phyloP scores from a whole-genome alignment of 2,329 filamentous ascomycete species.

The Fusarium staphyleae region DNA sequence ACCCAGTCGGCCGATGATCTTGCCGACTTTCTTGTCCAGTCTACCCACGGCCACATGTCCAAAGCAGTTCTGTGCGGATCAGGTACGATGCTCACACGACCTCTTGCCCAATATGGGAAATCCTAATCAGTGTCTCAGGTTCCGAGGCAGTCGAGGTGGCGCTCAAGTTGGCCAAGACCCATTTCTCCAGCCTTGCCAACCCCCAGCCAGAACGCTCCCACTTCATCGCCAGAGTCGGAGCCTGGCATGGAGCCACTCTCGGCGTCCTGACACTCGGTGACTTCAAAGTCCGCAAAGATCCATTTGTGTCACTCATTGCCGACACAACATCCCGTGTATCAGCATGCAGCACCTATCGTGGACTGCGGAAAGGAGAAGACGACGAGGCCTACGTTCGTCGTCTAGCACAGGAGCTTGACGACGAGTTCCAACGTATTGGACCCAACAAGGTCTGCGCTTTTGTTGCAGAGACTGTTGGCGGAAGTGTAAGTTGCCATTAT shows the following conservation, averaged over 20 bases:
- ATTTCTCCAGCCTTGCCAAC: conserved; percentile 27
- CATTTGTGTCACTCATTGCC: conserved; percentile 26
- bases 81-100: conserved; percentile 1
- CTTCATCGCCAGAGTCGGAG: conserved; percentile 28
- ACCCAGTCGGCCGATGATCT: conserved; percentile 30
- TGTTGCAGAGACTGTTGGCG: conserved; percentile 56
- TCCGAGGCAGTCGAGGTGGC: conserved; percentile 35
- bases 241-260: conserved; percentile 32
- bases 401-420: conserved; percentile 55
- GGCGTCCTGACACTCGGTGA: conserved; percentile 30
- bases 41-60: conserved; percentile 28
- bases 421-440: conserved; percentile 55
- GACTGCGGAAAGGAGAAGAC: conserved; percentile 41
- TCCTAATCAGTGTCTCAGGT: conserved; percentile 7
- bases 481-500: conserved; percentile 22
- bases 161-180: conserved; percentile 32
- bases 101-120: rapidly evolving
- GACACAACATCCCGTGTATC: conserved; percentile 30
- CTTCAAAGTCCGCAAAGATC: conserved; percentile 34
- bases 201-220: conserved; percentile 26
- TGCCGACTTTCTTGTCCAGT: conserved; percentile 32
- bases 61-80: conserved; percentile 35
- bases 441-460: conserved; percentile 57
- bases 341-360: conserved; percentile 31
- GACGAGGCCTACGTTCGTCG: conserved; percentile 50